phyloP scores from a whole-genome alignment of 805 yeast genomes.

The Kodamaea nitidulidarum region DNA sequence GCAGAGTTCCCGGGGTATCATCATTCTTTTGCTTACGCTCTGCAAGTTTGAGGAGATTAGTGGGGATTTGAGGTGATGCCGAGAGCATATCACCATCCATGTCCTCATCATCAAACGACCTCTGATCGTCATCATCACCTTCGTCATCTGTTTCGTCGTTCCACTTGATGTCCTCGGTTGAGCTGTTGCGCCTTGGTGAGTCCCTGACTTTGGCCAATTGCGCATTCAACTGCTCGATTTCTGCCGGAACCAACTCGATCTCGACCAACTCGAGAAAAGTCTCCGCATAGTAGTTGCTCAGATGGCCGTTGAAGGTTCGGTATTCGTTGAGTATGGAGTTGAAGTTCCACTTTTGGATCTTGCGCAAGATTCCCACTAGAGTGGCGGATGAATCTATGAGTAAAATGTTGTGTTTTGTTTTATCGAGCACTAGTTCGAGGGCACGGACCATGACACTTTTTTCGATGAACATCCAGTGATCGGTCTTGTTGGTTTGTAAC shows the following conservation, averaged over 20 bases:
- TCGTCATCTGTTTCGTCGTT: constrained; percentile 23
- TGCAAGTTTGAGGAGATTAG: constrained; percentile 51
- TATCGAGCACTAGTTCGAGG: constrained; percentile 61
- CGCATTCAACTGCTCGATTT: constrained; percentile 28
- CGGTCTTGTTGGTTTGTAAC: constrained; percentile 30
- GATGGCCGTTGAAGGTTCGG: constrained; percentile 59
- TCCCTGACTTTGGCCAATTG: constrained; percentile 15
- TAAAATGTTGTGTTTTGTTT: constrained; percentile 60
- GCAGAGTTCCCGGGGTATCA: constrained; percentile 31
- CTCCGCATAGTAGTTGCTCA: constrained; percentile 76
- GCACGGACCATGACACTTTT: constrained; percentile 61
- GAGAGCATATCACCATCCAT: constrained; percentile 45
- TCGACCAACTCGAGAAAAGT: constrained; percentile 73
- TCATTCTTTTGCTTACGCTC: constrained; percentile 39
- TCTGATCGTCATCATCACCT: constrained; percentile 6
- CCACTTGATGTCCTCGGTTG: constrained; percentile 5
- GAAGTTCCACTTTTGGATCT: constrained; percentile 84
- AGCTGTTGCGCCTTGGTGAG: constrained; percentile 2
- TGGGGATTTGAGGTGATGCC: constrained; percentile 69
- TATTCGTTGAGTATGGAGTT: constrained; percentile 83
- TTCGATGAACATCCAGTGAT: constrained; percentile 76
- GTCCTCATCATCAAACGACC: constrained; percentile 33
- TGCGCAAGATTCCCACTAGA: constrained; percentile 74
- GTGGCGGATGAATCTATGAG: constrained; percentile 78
- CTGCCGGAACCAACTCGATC: constrained; percentile 45